Conservation (phyloP, 2,329 filamentous ascomycete genomes). For the Trichoderma afroharzianum region DNA sequence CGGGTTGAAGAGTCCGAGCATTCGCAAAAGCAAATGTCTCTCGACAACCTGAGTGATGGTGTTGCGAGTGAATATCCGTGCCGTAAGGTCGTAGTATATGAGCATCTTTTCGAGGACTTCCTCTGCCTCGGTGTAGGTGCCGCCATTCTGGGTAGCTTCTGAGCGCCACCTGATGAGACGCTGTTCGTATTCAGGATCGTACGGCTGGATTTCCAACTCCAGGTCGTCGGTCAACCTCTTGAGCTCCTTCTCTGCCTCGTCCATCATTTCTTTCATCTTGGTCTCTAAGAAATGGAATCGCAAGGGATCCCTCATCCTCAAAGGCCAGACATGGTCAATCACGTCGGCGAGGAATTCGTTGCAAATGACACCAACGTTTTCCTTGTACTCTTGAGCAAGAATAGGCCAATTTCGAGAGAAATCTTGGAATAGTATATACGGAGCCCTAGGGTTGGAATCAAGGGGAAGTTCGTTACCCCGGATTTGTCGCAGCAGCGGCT, state of each 20-base stretch:
- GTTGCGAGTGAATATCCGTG: constrained; percentile 50
- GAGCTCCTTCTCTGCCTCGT: constrained; percentile 46
- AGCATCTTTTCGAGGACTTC: constrained; percentile 55
- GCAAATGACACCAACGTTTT: constrained; percentile 52
- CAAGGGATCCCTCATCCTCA: constrained; percentile 49
- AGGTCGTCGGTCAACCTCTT: constrained; percentile 46
- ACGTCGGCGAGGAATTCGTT: constrained; percentile 52
- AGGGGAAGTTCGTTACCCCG: constrained; percentile 51
- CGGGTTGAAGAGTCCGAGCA: constrained; percentile 51
- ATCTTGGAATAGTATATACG: constrained; percentile 53
- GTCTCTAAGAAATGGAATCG: constrained; percentile 47
- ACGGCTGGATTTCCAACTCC: constrained; percentile 51
- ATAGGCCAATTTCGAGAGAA: constrained; percentile 51
- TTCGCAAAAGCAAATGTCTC: constrained; percentile 48
- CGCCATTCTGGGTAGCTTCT: constrained; percentile 40
- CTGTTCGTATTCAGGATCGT: constrained; percentile 52
- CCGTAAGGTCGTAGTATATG: constrained; percentile 52
- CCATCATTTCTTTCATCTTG: constrained; percentile 46
- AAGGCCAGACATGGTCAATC: constrained; percentile 48
- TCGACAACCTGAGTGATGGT: constrained; percentile 52
- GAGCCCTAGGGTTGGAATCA: constrained; percentile 50
- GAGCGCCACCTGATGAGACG: constrained; percentile 47
- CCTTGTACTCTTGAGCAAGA: constrained; percentile 52
- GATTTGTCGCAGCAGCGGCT: constrained; percentile 47
- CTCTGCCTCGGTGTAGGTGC: constrained; percentile 47